Evolutionary conservation across 2,329 filamentous ascomycete species (phyloP), one percentile per base, ranked within the genome.

Genomic region (Exophiala sp.): DNA sequence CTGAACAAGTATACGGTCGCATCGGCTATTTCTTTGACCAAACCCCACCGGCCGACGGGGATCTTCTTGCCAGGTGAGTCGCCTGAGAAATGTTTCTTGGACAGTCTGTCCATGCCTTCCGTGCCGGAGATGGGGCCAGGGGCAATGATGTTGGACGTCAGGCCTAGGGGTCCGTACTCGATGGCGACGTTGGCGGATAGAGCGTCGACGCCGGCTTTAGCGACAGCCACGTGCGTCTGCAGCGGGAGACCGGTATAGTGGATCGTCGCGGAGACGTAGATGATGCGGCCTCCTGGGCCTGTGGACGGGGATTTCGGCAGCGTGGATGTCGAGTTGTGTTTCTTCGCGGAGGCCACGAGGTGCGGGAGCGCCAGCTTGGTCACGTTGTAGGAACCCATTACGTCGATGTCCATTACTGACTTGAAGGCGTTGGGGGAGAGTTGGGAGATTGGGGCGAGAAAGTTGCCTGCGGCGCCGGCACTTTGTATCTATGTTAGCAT

Each of bases 391-490:
- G 89, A 95, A 32, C 94, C 94, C 34, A 97, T 72, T 2, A 96
- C 87, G 69, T 97, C 94, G 66, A 99, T 99, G 58, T 97, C 94
- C 65, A 97, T 92, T 61, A 99, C 94, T 0, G 89, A 80, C 71
- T 91, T 95, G 83, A 99, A 95, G 3, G 89, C 94, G 68, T 97
- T 97, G 54, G 88, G 74, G 38, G 84, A 90, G 46, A 97, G 81
- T 58, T 86, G 86, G 38, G 86, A 81, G 56, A 97, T 86, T 3
- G 92, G 88, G 0, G 90, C 87, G 18, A 99, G 79, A 71, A 97
- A 99, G 72, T 99, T 99, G 55, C 94, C 94, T 14, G 94, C 94
- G 11, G 94, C 94, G 47, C 94, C 94, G 16, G 92, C 92, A 68
- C 88, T 94, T 65, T 50, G n/a, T 34, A 9, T 24, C 10, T 18